phyloP scores from a whole-genome alignment of 305 asterid genomes.

The Fraxinus paxiana region DNA sequence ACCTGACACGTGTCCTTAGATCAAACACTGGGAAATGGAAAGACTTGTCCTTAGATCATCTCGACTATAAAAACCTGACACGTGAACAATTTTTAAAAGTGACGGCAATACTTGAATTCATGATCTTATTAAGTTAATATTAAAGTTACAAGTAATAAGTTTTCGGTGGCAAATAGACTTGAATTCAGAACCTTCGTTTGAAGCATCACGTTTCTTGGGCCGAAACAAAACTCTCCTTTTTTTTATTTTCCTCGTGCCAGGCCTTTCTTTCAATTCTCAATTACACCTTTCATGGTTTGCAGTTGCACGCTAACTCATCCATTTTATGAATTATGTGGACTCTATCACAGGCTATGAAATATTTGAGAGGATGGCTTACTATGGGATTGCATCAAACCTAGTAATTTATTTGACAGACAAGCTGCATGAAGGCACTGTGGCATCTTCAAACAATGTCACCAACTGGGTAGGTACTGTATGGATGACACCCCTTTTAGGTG shows the following conservation, averaged over 20 bases:
- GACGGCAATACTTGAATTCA: background rate
- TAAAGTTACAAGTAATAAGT: background rate
- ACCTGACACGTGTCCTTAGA: background rate
- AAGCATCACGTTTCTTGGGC: background rate
- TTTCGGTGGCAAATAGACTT: background rate
- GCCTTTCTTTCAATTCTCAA: background rate
- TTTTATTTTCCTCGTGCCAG: background rate
- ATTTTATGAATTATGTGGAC: background rate
- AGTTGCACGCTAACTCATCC: background rate
- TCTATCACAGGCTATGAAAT: conserved; percentile 55
- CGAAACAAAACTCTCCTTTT: background rate
- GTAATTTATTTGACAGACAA: conserved; percentile 51
- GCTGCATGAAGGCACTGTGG: conserved; percentile 71
- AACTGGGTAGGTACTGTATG: conserved; percentile 77
- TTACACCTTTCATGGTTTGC: background rate
- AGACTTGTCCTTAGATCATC: background rate
- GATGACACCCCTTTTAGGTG: conserved; percentile 76
- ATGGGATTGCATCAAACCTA: conserved; percentile 66
- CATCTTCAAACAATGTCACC: conserved; percentile 66
- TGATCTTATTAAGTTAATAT: background rate
- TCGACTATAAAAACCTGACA: background rate
- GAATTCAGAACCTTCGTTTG: background rate
- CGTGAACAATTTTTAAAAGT: background rate
- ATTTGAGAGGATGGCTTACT: conserved; percentile 78
- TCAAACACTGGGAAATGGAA: background rate